These are phyloP conservation scores for Spirogloea muscicola DNA, from an alignment of 139 green algal species.

Conservation along the genomic window DNA sequence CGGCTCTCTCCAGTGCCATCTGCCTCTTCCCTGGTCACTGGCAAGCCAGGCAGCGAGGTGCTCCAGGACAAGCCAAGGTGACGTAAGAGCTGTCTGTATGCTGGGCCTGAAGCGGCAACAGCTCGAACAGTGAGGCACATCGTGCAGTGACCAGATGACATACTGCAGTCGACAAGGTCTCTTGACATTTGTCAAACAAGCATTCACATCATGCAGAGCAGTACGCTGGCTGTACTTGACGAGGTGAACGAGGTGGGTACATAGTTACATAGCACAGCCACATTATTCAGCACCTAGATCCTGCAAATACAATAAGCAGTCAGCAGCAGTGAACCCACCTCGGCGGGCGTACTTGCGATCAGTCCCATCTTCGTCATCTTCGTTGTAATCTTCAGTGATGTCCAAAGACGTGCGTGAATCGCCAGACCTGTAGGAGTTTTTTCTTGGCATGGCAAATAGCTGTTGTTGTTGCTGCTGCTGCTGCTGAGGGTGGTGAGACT, in stretches of 20 bases:
- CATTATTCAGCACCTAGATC: too few relatives aligned
- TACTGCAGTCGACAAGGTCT: too few relatives aligned
- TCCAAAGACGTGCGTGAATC: conserved; percentile 4
- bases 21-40: conserved; percentile 6
- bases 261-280: too few relatives aligned
- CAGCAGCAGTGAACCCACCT: not conserved
- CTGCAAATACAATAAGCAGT: too few relatives aligned
- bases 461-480: conserved; percentile 13
- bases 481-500: too few relatives aligned
- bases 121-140: too few relatives aligned
- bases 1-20: not conserved
- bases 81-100: conserved; percentile 5
- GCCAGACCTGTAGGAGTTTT: not conserved
- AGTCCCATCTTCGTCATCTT: conserved; percentile 7
- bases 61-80: not conserved
- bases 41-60: not conserved
- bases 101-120: conserved; percentile 7
- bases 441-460: not conserved
- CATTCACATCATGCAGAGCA: not conserved
- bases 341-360: conserved; percentile 13
- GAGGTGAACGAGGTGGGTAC: too few relatives aligned
- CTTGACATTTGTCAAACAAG: not conserved
- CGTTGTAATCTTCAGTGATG: conserved; percentile 3
- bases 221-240: not conserved
- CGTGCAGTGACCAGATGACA: too few relatives aligned